Evolutionary conservation across 1,284 basidiomycete genomes (phyloP).

Genomic region (Ustilago hordei): DNA sequence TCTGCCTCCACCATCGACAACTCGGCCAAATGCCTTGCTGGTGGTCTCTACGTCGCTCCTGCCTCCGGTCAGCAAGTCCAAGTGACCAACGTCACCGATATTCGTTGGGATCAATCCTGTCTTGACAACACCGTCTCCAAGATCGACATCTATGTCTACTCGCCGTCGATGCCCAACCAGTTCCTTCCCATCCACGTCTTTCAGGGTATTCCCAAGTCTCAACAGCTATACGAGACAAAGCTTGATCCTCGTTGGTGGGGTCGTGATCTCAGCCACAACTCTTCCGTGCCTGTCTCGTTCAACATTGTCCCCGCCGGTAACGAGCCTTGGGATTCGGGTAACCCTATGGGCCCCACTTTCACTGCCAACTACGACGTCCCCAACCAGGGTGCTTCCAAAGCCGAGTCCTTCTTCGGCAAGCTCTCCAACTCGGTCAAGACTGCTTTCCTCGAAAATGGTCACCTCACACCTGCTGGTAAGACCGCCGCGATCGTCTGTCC

Average conservation of each 20-base stretch:
- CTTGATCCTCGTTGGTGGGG: slow-evolving; percentile 65
- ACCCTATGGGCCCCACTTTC: slow-evolving; percentile 65
- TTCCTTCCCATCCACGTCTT: slow-evolving; percentile 63
- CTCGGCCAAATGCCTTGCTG: slow-evolving; percentile 51
- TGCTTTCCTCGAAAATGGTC: slow-evolving; percentile 57
- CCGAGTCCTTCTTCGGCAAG: slow-evolving; percentile 50
- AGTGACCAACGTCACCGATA: slow-evolving; percentile 51
- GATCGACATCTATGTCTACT: slow-evolving; percentile 68
- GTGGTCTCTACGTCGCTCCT: slow-evolving; percentile 59
- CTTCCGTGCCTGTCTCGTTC: slow-evolving; percentile 55
- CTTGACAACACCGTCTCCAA: slow-evolving; percentile 47
- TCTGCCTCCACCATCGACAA: slow-evolving; percentile 48
- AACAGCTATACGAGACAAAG: slow-evolving; percentile 50
- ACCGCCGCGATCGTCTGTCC: slow-evolving; percentile 66
- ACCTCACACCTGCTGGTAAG: slow-evolving; percentile 59
- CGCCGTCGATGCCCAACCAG: slow-evolving; percentile 47
- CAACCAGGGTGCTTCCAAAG: slow-evolving; percentile 42
- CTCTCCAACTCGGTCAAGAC: slow-evolving; percentile 53
- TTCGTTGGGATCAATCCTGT: slow-evolving; percentile 59
- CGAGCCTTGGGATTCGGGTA: slow-evolving; percentile 66
- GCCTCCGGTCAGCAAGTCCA: slow-evolving; percentile 33
- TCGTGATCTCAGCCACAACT: slow-evolving; percentile 49
- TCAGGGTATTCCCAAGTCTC: slow-evolving; percentile 49
- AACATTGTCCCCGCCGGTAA: slow-evolving; percentile 67
- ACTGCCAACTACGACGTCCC: slow-evolving; percentile 60